A percentile compares a stretch with the other conserved stretches of the same genome.
These are phyloP conservation scores for Penicillium pancosmium DNA, from an alignment of 495 filamentous ascomycete genomes.

Conservation along the genomic window DNA sequence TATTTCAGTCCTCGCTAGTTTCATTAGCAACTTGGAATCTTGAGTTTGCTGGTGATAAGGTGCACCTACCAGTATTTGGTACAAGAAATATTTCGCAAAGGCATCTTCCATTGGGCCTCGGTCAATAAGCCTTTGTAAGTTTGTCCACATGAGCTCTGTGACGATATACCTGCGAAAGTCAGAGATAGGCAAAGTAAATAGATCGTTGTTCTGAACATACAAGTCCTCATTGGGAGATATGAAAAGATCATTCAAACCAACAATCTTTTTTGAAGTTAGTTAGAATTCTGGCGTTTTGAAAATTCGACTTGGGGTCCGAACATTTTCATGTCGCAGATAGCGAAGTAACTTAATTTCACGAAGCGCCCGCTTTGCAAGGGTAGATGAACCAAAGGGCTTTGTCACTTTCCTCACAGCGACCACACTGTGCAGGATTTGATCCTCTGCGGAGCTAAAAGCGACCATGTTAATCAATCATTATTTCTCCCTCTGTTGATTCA, in stretches of 20 bases:
- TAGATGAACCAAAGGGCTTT: slow-evolving; percentile 92
- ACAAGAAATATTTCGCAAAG: slow-evolving; percentile 93
- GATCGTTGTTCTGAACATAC: slow-evolving; percentile 88
- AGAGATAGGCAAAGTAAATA: slow-evolving; percentile 60
- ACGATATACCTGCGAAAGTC: slow-evolving; percentile 72
- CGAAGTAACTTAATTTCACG: slow-evolving; percentile 89
- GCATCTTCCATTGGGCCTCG: slow-evolving; percentile 88
- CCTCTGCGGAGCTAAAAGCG: slow-evolving; percentile 18
- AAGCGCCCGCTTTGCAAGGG: slow-evolving; percentile 86
- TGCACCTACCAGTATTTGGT: slow-evolving; percentile 77
- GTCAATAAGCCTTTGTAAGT: slow-evolving; percentile 84
- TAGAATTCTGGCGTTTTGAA: too few species aligned
- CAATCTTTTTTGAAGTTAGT: slow-evolving; percentile 36
- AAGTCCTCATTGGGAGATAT: slow-evolving; percentile 93
- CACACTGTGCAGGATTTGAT: slow-evolving; percentile 54
- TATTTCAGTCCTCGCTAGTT: slow-evolving; percentile 83
- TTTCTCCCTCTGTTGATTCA: not conserved
- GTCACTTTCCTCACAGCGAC: slow-evolving; percentile 97
- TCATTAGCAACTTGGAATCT: slow-evolving; percentile 23
- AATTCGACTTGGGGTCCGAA: slow-evolving; percentile 31
- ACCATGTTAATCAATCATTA: not conserved
- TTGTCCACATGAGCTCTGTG: slow-evolving; percentile 89
- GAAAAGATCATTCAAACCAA: slow-evolving; percentile 91
- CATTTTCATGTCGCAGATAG: slow-evolving; percentile 90
- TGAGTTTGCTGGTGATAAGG: not conserved